phyloP scores from a whole-genome alignment of 148 eudicot genomes.

The Salicornia ramosissima region DNA sequence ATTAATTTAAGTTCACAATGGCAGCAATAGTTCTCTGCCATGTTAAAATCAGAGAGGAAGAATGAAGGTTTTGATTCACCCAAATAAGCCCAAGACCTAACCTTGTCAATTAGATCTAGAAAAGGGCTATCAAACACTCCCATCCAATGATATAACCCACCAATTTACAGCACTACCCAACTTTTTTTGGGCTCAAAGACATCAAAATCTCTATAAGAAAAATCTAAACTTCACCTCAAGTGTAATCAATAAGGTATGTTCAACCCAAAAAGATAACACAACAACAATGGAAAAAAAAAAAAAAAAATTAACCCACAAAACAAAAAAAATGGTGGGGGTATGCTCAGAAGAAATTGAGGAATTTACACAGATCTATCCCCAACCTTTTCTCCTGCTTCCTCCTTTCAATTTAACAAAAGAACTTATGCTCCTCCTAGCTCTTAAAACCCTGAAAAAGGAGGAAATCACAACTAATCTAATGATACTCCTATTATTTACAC shows the following conservation, averaged over 20 bases:
- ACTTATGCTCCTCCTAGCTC: conserved; percentile 27
- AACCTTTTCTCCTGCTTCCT: conserved; percentile 21
- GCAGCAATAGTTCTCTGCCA: conserved; percentile 35
- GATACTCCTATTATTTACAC: conserved; percentile 27
- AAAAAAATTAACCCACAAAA: conserved; percentile 34
- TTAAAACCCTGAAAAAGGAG: conserved; percentile 31
- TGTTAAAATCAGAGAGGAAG: conserved; percentile 24
- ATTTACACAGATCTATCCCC: conserved; percentile 19
- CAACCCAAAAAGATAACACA: conserved; percentile 9
- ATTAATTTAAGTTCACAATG: conserved; percentile 36
- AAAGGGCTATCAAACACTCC: conserved; percentile 55
- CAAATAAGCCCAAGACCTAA: conserved; percentile 59
- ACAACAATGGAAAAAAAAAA: conserved; percentile 4
- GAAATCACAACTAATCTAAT: conserved; percentile 19
- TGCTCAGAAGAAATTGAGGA: conserved; percentile 17
- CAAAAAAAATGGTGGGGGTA: conserved; percentile 46
- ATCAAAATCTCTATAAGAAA: conserved; percentile 9
- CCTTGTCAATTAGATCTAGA: conserved; percentile 55
- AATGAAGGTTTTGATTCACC: conserved; percentile 31
- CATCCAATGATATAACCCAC: conserved; percentile 52
- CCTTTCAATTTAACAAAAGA: conserved; percentile 13
- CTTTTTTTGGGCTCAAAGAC: conserved; percentile 13
- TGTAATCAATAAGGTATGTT: conserved; percentile 21
- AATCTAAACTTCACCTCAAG: conserved; percentile 21
- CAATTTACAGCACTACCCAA: conserved; percentile 23